Conservation (phyloP, 2,329 filamentous ascomycete genomes). For the Cladophialophora psammophila region DNA sequence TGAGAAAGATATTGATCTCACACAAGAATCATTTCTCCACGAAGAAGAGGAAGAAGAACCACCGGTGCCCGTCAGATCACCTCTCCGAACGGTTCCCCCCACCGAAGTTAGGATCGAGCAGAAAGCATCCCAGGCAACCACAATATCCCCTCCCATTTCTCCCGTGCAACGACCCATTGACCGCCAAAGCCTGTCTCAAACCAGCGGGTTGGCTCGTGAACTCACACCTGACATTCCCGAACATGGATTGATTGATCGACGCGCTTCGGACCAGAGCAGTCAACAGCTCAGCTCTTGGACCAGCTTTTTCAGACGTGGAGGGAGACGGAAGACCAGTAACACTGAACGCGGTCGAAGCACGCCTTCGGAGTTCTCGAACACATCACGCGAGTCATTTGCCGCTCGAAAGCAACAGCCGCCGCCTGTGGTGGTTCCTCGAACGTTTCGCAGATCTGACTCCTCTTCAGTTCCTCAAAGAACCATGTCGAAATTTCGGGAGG, state of each 20-base stretch:
- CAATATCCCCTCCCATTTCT: conserved; percentile 55
- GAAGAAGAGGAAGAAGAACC: conserved; percentile 35
- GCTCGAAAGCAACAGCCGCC: conserved; percentile 59
- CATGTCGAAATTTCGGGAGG: conserved; percentile 89
- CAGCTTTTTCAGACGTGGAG: conserved; percentile 75
- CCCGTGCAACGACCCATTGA: conserved; percentile 56
- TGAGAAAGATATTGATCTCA: conserved; percentile 40
- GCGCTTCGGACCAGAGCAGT: conserved; percentile 63
- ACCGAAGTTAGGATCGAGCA: conserved; percentile 20
- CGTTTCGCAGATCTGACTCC: conserved; percentile 54
- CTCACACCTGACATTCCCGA: conserved; percentile 62
- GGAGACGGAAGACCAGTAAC: conserved; percentile 63
- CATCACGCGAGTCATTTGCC: conserved; percentile 85
- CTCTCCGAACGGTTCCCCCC: conserved; percentile 34
- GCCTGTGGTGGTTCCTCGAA: conserved; percentile 48
- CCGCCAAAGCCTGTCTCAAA: conserved; percentile 62
- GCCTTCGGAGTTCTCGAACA: conserved; percentile 87
- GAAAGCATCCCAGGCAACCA: conserved; percentile 45
- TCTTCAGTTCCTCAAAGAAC: conserved; percentile 73
- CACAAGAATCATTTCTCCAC: conserved; percentile 30
- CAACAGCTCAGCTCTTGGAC: conserved; percentile 64
- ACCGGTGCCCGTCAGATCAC: conserved; percentile 35
- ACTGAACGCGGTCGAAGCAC: conserved; percentile 57
- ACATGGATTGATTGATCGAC: conserved; percentile 60
- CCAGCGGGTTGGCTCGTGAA: conserved; percentile 58